Conservation (phyloP, 2,329 filamentous ascomycete species). For the Microdochium paspali region DNA sequence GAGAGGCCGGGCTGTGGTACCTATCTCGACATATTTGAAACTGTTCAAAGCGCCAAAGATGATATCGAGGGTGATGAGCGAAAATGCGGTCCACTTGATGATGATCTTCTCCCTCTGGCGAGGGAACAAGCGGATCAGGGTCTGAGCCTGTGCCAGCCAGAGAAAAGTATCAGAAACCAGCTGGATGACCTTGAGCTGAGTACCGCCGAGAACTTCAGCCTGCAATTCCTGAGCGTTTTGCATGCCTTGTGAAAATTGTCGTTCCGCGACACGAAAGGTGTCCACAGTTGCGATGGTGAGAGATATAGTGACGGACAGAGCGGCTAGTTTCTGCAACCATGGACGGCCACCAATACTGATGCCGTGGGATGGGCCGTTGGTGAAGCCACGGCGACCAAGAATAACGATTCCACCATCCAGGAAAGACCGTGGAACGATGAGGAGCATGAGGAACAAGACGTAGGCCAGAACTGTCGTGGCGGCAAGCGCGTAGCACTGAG, state of each 20-base stretch:
- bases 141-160: conserved; percentile 96
- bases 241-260: conserved; percentile 69
- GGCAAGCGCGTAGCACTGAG: conserved; percentile 86
- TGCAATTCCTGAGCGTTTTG: conserved; percentile 74
- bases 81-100: conserved; percentile 98
- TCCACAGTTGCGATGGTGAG: conserved; percentile 89
- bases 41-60: conserved; percentile 89
- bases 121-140: conserved; percentile 87
- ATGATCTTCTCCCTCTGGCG: conserved; percentile 95
- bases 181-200: conserved; percentile 81
- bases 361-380: conserved; percentile 67
- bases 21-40: conserved; percentile 50
- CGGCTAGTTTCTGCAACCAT: conserved; percentile 81
- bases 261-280: conserved; percentile 75
- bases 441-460: conserved; percentile 84
- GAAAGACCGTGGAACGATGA: conserved; percentile 91
- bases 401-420: conserved; percentile 79
- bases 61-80: conserved; percentile 81
- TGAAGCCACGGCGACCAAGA: conserved; percentile 73
- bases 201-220: conserved; percentile 68
- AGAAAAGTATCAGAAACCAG: conserved; percentile 94
- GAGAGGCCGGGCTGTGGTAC: conserved; percentile 48
- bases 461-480: conserved; percentile 87
- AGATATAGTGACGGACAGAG: conserved; percentile 68
- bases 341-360: conserved; percentile 85